phyloP scores from a whole-genome alignment of 83 land plant genomes.

The Thuja plicata region DNA sequence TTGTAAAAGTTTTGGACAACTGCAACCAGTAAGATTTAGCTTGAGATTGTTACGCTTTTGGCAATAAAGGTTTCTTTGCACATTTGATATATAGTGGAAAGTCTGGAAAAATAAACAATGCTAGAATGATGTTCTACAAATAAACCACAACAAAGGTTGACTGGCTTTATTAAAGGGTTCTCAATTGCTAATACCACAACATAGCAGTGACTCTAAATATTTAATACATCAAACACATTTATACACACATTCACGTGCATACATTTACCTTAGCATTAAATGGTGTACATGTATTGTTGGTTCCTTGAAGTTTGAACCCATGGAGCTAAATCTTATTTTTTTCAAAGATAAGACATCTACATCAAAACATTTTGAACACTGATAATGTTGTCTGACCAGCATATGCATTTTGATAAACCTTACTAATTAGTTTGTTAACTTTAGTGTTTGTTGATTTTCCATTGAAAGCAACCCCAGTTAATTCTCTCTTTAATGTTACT shows the following conservation, averaged over 20 bases:
- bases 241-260: not conserved
- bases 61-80: not conserved
- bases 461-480: not conserved
- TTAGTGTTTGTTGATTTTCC: not conserved
- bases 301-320: not conserved
- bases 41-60: not conserved
- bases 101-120: not conserved
- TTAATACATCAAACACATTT: not conserved
- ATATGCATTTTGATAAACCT: not conserved
- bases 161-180: not conserved
- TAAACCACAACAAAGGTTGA: not conserved
- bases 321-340: not conserved
- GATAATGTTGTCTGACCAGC: not conserved
- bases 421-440: not conserved
- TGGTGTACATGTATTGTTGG: not conserved
- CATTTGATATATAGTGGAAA: not conserved
- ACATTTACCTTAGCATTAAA: not conserved
- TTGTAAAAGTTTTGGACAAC: not conserved
- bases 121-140: not conserved
- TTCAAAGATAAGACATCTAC: not conserved
- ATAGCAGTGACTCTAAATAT: not conserved
- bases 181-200: not conserved
- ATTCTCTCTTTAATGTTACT: not conserved
- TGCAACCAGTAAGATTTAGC: not conserved
- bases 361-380: not conserved